A percentile compares a stretch with the other conserved stretches of the same genome.
Evolutionary conservation across 495 filamentous ascomycete species (phyloP).

Genomic region (Hypoxylon rickii): DNA sequence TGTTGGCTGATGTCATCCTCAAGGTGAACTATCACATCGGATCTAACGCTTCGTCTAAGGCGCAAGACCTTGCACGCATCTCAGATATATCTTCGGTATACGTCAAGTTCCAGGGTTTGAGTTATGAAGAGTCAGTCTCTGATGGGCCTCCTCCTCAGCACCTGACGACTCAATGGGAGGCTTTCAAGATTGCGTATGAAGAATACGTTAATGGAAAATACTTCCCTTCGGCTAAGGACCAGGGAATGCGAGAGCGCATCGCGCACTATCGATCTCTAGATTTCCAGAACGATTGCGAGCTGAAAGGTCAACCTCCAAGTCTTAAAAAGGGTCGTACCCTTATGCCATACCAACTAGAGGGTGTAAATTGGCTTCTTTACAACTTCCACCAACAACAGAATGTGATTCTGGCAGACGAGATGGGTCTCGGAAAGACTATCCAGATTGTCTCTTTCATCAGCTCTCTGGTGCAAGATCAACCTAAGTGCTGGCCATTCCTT

Average conservation of each 20-base stretch:
- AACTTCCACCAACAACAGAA: conserved; percentile 81
- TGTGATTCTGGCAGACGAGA: conserved; percentile 96
- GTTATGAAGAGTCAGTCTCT: conserved; percentile 91
- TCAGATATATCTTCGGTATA: conserved; percentile 70
- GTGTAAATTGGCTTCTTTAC: conserved; percentile 96
- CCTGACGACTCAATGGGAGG: conserved; percentile 72
- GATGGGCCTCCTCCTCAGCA: conserved; percentile 75
- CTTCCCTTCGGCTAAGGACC: conserved; percentile 59
- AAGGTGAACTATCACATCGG: conserved; percentile 65
- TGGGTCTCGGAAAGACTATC: conserved; percentile 98
- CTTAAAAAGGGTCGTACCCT: conserved; percentile 73
- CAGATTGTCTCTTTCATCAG: conserved; percentile 86
- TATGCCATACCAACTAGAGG: conserved; percentile 93
- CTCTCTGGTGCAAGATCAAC: conserved; percentile 71
- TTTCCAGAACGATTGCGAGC: conserved; percentile 68
- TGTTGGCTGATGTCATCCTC: conserved; percentile 87
- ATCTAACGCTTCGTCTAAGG: conserved; percentile 50
- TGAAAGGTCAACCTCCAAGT: conserved; percentile 72
- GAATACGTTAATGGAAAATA: conserved; percentile 81
- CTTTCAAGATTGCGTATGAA: conserved; percentile 79
- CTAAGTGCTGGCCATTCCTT: conserved; percentile 88
- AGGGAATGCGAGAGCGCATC: conserved; percentile 63
- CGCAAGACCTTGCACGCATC: conserved; percentile 69
- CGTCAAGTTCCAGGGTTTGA: conserved; percentile 94
- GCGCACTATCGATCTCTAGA: conserved; percentile 61